These are phyloP conservation scores for Diplocarpon rosae DNA, from an alignment of 2,329 filamentous ascomycete genomes.

Conservation along the genomic window DNA sequence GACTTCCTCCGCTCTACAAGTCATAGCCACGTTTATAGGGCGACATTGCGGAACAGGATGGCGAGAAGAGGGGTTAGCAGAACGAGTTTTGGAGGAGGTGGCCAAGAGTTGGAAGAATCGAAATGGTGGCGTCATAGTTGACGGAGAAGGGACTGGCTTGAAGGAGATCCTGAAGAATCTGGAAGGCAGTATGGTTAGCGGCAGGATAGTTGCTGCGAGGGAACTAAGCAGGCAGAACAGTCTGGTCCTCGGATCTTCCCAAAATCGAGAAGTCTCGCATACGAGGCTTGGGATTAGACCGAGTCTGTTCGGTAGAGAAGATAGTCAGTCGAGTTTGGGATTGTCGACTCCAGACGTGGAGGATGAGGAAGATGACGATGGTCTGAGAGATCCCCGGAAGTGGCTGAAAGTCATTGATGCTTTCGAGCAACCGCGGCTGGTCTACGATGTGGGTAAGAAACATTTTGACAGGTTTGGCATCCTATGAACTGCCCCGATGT, in stretches of 20 bases:
- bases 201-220: constrained; percentile 47
- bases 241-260: constrained; percentile 46
- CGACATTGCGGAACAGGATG: constrained; percentile 91
- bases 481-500: constrained; percentile 6
- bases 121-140: constrained; percentile 82
- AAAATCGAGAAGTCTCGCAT: constrained; percentile 40
- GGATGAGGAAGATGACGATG: constrained; percentile 43
- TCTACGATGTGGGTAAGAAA: constrained; percentile 72
- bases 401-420: constrained; percentile 80
- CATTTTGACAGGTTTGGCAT: constrained; percentile 69
- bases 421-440: constrained; percentile 71
- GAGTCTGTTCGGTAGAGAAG: constrained; percentile 40
- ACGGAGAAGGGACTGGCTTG: constrained; percentile 64
- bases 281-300: constrained; percentile 46
- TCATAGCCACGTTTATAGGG: constrained; percentile 81
- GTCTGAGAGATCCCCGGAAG: constrained; percentile 55
- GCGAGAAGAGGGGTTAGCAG: constrained; percentile 88
- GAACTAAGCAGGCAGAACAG: constrained; percentile 53
- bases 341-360: constrained; percentile 42
- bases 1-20: constrained; percentile 73
- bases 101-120: constrained; percentile 86
- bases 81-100: constrained; percentile 83
- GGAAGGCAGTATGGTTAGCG: constrained; percentile 84
- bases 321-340: constrained; percentile 56
- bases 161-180: constrained; percentile 74